Percentiles rank a stretch among this genome's conserved stretches.
These are phyloP conservation scores for Erysimum pusillum DNA, from an alignment of 441 rosid species.

Conservation along the genomic window DNA sequence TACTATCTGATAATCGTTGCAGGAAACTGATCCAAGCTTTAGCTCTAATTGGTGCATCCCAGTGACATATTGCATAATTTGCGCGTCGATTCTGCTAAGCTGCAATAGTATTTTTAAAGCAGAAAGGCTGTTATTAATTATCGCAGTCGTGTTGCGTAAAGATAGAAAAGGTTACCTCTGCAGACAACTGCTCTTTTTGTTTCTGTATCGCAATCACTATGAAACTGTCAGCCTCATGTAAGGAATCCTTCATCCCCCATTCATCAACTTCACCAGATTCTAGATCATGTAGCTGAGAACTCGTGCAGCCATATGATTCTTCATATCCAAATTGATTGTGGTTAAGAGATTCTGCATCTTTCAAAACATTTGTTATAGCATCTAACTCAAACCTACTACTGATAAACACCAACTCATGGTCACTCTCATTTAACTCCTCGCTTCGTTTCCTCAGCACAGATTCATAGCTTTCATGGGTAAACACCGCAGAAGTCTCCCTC, in stretches of 20 bases:
- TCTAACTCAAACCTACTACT: constrained; percentile 75
- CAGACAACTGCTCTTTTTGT: constrained; percentile 79
- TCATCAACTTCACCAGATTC: constrained; percentile 85
- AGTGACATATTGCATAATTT: constrained; percentile 70
- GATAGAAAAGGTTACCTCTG: constrained; percentile 67
- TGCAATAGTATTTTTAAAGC: constrained; percentile 50
- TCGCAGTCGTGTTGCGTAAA: constrained; percentile 24
- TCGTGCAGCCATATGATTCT: constrained; percentile 60
- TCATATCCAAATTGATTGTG: constrained; percentile 77
- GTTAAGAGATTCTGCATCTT: constrained; percentile 78
- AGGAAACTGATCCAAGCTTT: constrained; percentile 79
- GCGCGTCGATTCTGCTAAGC: constrained; percentile 88
- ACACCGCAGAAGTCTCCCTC: constrained; percentile 64
- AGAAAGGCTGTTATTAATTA: constrained; percentile 11
- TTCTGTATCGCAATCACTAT: constrained; percentile 82
- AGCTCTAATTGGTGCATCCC: constrained; percentile 88
- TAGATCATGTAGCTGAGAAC: constrained; percentile 80
- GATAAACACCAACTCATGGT: constrained; percentile 52
- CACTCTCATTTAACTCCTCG: constrained; percentile 65
- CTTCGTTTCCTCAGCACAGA: constrained; percentile 74
- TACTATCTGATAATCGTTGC: constrained; percentile 68
- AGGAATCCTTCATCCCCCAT: constrained; percentile 71
- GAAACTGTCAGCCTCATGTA: constrained; percentile 73
- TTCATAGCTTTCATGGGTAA: constrained; percentile 64
- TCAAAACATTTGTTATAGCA: constrained; percentile 70